Conservation (phyloP, 164 flowering plant species). For the Macadamia tetraphylla region DNA sequence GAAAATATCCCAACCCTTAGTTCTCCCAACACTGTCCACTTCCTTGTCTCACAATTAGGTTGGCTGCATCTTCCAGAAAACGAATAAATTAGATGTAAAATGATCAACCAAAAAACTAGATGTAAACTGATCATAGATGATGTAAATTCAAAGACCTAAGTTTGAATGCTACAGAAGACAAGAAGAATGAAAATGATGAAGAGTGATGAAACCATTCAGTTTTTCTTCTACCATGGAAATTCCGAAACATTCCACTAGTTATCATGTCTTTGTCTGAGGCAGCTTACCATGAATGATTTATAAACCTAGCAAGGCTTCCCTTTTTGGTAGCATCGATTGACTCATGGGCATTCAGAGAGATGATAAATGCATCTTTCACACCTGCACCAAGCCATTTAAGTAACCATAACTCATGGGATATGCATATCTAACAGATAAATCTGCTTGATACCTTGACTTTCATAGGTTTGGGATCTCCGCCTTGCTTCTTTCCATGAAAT, state of each 20-base stretch:
- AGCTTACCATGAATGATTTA: slow-evolving; percentile 94
- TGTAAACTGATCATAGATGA: slow-evolving; percentile 1
- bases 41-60: slow-evolving; percentile 97
- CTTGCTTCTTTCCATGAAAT: slow-evolving; percentile 85
- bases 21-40: slow-evolving; percentile 92
- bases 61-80: slow-evolving; percentile 47
- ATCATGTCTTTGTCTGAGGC: not conserved
- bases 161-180: not conserved
- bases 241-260: not conserved
- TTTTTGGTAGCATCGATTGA: slow-evolving; percentile 91
- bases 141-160: too few relatives aligned
- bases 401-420: not conserved
- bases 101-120: slow-evolving; percentile 7
- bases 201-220: too few relatives aligned
- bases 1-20: slow-evolving; percentile 95
- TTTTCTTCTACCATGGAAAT: too few relatives aligned
- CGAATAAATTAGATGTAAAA: slow-evolving; percentile 5
- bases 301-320: slow-evolving; percentile 94
- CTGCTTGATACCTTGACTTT: slow-evolving; percentile 49
- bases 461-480: slow-evolving; percentile 73
- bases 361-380: slow-evolving; percentile 82
- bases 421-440: not conserved
- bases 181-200: not conserved
- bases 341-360: slow-evolving; percentile 65
- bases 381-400: slow-evolving; percentile 48